These are phyloP conservation scores for Wallacemonas sp. DNA, from an alignment of 208 protist genomes.

Conservation along the genomic window DNA sequence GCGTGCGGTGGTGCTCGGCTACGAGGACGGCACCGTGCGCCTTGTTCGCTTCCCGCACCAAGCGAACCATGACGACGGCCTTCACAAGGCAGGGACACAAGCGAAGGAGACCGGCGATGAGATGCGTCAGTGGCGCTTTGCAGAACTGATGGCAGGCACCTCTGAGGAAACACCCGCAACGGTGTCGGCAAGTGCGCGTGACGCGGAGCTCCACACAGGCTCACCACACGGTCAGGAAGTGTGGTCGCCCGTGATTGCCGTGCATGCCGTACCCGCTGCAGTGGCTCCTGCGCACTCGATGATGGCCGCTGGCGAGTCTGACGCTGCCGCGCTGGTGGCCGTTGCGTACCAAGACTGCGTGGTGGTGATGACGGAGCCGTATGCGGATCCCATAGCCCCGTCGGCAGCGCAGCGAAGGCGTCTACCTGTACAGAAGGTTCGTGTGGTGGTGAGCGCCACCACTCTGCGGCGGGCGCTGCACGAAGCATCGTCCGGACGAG, in stretches of 20 bases:
- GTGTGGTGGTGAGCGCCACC: background rate
- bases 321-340: constrained; percentile 20
- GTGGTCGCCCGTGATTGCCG: constrained; percentile 17
- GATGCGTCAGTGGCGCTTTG: background rate
- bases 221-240: background rate
- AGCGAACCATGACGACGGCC: constrained; percentile 1
- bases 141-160: background rate
- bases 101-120: background rate
- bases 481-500: background rate
- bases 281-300: background rate
- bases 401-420: background rate
- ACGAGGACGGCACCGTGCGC: constrained; percentile 28
- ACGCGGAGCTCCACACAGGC: background rate
- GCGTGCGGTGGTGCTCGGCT: constrained; percentile 23
- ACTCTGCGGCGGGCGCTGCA: background rate
- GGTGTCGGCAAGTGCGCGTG: background rate
- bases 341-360: constrained; percentile 24
- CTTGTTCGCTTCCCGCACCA: constrained; percentile 12
- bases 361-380: constrained; percentile 13
- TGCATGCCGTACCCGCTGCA: constrained; percentile 13
- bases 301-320: background rate
- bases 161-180: background rate
- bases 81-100: background rate
- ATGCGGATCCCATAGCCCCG: background rate
- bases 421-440: background rate